A percentile compares a stretch with the other conserved stretches of the same genome.
These are phyloP conservation scores for Abelmoschus esculentus DNA, from an alignment of 345 rosid species.

Conservation along the genomic window DNA sequence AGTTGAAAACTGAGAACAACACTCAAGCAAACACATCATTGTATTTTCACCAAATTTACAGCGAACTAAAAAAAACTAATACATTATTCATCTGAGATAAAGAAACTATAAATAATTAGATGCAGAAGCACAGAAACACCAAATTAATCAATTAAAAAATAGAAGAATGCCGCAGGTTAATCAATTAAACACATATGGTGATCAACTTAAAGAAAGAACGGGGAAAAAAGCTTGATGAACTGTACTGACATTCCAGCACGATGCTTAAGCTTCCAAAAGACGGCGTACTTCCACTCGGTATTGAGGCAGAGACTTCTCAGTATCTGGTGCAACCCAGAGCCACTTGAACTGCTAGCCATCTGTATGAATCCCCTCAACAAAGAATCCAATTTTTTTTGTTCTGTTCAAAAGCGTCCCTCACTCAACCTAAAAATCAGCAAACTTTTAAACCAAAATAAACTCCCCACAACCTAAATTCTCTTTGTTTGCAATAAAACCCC, in stretches of 20 bases:
- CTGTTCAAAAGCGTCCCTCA: slow-evolving; percentile 11
- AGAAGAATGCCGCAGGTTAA: slow-evolving; percentile 2
- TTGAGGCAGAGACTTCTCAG: slow-evolving; percentile 72
- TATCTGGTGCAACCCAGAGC: slow-evolving; percentile 36
- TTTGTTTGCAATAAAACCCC: slow-evolving; percentile 14
- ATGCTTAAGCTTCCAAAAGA: slow-evolving; percentile 80
- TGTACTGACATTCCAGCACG: slow-evolving; percentile 68
- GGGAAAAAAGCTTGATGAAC: background rate
- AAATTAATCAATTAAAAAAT: background rate
- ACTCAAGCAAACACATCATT: slow-evolving; percentile 5
- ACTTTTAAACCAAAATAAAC: slow-evolving; percentile 12
- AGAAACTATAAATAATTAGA: background rate
- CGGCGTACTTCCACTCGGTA: slow-evolving; percentile 74
- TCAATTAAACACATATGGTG: background rate
- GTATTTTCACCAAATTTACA: background rate
- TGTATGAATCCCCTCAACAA: slow-evolving; percentile 5
- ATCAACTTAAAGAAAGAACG: background rate
- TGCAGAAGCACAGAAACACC: background rate
- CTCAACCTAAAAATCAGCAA: slow-evolving; percentile 1
- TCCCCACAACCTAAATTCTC: slow-evolving; percentile 10
- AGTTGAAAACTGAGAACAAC: slow-evolving; percentile 6
- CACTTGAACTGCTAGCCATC: slow-evolving; percentile 36
- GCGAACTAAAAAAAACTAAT: background rate
- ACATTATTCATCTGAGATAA: background rate
- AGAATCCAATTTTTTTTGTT: background rate